Conservation (phyloP, 495 filamentous ascomycete species). For the Penicillium ochrochloron region DNA sequence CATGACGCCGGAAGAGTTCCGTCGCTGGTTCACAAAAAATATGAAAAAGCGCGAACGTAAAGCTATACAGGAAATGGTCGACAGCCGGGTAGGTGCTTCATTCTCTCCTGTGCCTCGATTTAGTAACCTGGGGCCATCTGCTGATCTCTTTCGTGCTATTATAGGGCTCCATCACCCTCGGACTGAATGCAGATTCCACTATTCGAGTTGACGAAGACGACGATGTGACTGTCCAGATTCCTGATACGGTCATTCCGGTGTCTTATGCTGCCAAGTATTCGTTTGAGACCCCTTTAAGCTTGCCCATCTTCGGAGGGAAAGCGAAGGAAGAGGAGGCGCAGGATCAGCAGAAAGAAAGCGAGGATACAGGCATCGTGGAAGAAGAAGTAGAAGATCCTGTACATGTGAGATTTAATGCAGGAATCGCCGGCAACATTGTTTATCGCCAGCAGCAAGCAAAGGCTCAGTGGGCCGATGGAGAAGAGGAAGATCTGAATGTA, state of each 20-base stretch:
- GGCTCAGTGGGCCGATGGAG: constrained; percentile 35
- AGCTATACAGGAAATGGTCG: constrained; percentile 49
- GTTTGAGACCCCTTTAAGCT: constrained; percentile 42
- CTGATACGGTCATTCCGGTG: constrained; percentile 23
- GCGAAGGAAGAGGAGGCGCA: constrained; percentile 22
- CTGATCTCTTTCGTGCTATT: not conserved
- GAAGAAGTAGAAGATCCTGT: constrained; percentile 24
- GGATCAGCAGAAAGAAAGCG: constrained; percentile 22
- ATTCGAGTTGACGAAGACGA: constrained; percentile 39
- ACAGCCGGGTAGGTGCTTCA: constrained; percentile 41
- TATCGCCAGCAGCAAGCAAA: constrained; percentile 26
- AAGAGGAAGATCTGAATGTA: constrained; percentile 31
- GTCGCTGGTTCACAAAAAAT: constrained; percentile 52
- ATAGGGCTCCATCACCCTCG: constrained; percentile 43
- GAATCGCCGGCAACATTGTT: constrained; percentile 37
- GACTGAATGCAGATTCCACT: constrained; percentile 47
- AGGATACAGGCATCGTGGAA: constrained; percentile 5
- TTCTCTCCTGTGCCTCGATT: not conserved
- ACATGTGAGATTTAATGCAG: constrained; percentile 39
- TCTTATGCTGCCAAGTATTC: constrained; percentile 39
- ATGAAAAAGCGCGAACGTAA: constrained; percentile 51
- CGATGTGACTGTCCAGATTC: constrained; percentile 39
- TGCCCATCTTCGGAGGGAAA: constrained; percentile 27
- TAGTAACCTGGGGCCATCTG: not conserved
- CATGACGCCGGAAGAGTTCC: constrained; percentile 53